phyloP scores from a whole-genome alignment of 352 stramenopile species.

The Globisporangium cystogenes region DNA sequence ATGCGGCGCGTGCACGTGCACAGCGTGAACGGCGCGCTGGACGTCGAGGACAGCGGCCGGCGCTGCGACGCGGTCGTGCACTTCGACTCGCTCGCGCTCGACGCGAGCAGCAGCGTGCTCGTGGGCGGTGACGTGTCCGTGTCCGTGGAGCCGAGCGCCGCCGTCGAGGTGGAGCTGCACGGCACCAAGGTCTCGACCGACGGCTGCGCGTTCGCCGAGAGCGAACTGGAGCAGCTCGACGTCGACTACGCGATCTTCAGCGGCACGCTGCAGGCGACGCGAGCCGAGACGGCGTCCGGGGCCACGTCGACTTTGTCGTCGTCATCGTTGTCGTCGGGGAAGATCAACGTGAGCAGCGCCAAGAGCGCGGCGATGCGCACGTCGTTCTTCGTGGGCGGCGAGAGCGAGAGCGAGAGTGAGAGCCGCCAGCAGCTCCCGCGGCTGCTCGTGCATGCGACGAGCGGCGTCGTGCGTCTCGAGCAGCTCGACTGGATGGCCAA shows the following conservation, averaged over 20 bases:
- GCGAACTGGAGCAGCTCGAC: conserved; percentile 65
- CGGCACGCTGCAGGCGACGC: conserved; percentile 28
- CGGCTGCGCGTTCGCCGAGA: conserved; percentile 35
- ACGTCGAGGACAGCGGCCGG: conserved; percentile 65
- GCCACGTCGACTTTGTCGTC: background rate
- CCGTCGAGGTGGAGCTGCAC: conserved; percentile 63
- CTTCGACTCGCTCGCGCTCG: conserved; percentile 62
- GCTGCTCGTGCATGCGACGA: conserved; percentile 44
- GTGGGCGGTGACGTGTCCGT: conserved; percentile 53
- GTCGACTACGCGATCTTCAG: conserved; percentile 73
- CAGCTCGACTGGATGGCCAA: conserved; percentile 82
- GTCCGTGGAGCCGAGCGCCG: conserved; percentile 53
- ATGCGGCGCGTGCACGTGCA: conserved; percentile 43
- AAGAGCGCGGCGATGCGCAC: conserved; percentile 67
- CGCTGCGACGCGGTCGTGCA: conserved; percentile 51
- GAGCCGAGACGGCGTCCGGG: background rate
- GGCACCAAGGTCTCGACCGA: conserved; percentile 38
- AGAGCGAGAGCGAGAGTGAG: conserved; percentile 2
- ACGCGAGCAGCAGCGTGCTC: conserved; percentile 52
- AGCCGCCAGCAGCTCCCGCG: conserved; percentile 11
- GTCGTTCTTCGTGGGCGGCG: conserved; percentile 69
- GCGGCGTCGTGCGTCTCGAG: conserved; percentile 33
- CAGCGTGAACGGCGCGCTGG: conserved; percentile 60
- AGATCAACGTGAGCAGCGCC: conserved; percentile 69
- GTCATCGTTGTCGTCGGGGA: conserved; percentile 30